Evolutionary conservation across 352 stramenopile genomes (phyloP).

Genomic region (Pythium insidiosum): DNA sequence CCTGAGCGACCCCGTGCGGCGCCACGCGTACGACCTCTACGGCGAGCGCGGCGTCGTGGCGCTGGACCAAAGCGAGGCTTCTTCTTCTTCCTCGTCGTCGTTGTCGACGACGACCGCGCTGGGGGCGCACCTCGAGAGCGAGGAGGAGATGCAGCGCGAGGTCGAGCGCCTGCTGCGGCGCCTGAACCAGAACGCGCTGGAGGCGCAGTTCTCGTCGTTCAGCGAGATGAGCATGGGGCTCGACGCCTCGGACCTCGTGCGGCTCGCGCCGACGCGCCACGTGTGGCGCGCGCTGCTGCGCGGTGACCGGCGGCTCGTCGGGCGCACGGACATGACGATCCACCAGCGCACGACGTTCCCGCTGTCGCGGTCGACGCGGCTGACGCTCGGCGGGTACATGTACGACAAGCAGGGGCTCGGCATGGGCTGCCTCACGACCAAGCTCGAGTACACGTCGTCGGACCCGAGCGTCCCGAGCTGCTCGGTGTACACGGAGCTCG

Average conservation of each 20-base stretch:
- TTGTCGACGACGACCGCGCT: conserved; percentile 24
- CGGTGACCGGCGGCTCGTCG: conserved; percentile 31
- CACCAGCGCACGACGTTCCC: conserved; percentile 68
- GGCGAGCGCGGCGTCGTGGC: conserved; percentile 61
- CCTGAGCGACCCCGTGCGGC: conserved; percentile 54
- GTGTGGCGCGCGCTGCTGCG: conserved; percentile 40
- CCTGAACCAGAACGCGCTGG: conserved; percentile 60
- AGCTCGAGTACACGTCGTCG: conserved; percentile 55
- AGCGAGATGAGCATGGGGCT: conserved; percentile 77
- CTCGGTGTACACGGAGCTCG: conserved; percentile 56
- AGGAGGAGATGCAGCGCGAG: conserved; percentile 44
- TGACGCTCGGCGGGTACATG: conserved; percentile 77
- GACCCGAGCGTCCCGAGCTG: conserved; percentile 54
- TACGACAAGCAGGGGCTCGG: conserved; percentile 70
- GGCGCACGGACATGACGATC: conserved; percentile 74
- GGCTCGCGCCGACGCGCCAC: conserved; percentile 48
- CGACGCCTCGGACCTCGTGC: conserved; percentile 69
- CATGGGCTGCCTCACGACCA: conserved; percentile 62
- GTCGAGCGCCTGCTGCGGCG: conserved; percentile 49
- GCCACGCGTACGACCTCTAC: conserved; percentile 69
- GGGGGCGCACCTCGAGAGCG: conserved; percentile 33
- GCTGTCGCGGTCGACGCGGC: conserved; percentile 37
- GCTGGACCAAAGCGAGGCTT: conserved; percentile 50
- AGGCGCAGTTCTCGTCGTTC: conserved; percentile 70
- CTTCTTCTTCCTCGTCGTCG: too few relatives aligned